Evolutionary conservation across 2,329 filamentous ascomycete species (phyloP).

Genomic region (Trichoderma aggressivum): DNA sequence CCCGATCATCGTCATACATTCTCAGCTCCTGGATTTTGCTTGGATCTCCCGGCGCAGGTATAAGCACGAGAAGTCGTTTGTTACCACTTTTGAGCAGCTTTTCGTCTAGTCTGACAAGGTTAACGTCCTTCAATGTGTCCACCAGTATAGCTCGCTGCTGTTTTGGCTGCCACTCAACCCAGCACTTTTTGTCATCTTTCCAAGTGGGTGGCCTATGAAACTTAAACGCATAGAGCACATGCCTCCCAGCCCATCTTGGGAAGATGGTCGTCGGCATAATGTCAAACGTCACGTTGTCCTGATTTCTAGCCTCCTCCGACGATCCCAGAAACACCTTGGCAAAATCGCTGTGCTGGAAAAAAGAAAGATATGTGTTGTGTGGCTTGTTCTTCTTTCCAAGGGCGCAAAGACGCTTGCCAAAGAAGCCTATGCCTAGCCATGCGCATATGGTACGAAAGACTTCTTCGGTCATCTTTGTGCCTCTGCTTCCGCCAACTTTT

Average conservation of each 20-base stretch:
- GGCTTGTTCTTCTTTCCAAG: neutral
- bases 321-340: constrained; percentile 8
- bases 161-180: constrained; percentile 12
- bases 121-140: neutral
- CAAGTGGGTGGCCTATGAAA: neutral
- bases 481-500: neutral
- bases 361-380: constrained; percentile 7
- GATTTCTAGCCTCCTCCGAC: neutral
- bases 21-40: neutral
- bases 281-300: constrained; percentile 1
- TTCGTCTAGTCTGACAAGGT: neutral
- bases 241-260: neutral
- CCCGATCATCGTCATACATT: neutral
- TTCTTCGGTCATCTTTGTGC: constrained; percentile 2
- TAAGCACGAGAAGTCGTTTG: neutral
- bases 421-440: neutral
- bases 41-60: neutral
- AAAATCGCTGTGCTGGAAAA: neutral
- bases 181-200: neutral
- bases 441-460: constrained; percentile 3
- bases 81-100: neutral
- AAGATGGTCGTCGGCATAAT: neutral
- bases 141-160: neutral
- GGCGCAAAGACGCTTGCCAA: neutral
- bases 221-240: neutral